phyloP scores from a whole-genome alignment of 1,284 basidiomycete species.

The Phaffia rhodozyma region DNA sequence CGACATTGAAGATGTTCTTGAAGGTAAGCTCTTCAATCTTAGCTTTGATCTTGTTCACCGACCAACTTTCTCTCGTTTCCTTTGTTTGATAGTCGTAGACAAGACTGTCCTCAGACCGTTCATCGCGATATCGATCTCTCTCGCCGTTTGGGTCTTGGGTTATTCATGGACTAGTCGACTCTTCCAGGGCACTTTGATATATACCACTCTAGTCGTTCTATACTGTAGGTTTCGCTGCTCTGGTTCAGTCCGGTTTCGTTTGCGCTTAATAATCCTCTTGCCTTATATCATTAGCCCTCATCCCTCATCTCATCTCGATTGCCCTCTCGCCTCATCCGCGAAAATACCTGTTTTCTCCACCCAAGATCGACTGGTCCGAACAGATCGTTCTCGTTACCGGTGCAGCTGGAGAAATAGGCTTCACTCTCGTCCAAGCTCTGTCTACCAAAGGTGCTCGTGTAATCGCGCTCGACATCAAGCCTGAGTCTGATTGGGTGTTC shows the following conservation, averaged over 20 bases:
- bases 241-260: not conserved
- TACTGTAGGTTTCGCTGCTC: not conserved
- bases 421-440: conserved; percentile 67
- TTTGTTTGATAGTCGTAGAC: not conserved
- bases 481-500: conserved; percentile 44
- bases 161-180: too few species aligned
- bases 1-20: too few species aligned
- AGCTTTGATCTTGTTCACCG: too few species aligned
- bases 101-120: not conserved
- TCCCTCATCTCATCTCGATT: conserved; percentile 2
- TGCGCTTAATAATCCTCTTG: too few species aligned
- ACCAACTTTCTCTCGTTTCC: too few species aligned
- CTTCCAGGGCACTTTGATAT: too few species aligned
- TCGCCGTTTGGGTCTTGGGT: not conserved
- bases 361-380: conserved; percentile 60
- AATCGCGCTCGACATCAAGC: conserved; percentile 69
- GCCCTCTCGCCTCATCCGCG: not conserved
- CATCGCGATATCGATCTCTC: not conserved
- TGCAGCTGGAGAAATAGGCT: conserved; percentile 78
- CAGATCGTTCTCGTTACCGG: conserved; percentile 83
- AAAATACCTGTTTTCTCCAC: not conserved
- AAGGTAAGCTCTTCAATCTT: too few species aligned
- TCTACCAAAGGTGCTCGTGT: conserved; percentile 68
- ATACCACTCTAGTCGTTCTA: too few species aligned
- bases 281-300: not conserved